Evolutionary conservation across 352 stramenopile species (phyloP).

Genomic region (Phytopythium vexans): DNA sequence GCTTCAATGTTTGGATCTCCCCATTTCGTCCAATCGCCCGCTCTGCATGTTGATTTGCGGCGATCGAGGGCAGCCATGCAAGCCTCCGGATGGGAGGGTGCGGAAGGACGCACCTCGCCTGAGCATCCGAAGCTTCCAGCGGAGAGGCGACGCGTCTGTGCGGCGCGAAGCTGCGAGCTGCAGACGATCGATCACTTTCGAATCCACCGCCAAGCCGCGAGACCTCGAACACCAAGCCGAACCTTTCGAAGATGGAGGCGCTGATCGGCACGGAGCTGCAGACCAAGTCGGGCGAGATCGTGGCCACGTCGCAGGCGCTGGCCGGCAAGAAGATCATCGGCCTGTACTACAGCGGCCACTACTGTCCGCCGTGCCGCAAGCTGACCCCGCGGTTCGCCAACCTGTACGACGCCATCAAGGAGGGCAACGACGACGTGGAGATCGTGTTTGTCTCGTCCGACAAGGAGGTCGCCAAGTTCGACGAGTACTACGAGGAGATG

Average conservation of each 20-base stretch:
- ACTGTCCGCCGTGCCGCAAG: conserved; percentile 88
- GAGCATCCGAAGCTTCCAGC: no score
- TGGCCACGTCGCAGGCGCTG: conserved; percentile 59
- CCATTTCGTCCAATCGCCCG: no score
- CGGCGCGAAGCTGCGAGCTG: no score
- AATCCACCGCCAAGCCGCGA: conserved; percentile 6
- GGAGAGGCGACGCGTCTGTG: no score
- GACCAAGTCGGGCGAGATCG: conserved; percentile 55
- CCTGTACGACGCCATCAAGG: conserved; percentile 76
- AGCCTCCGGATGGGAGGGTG: no score
- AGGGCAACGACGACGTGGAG: conserved; percentile 79
- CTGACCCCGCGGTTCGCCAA: conserved; percentile 92
- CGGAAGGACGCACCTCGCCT: no score
- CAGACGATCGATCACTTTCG: conserved; percentile 7
- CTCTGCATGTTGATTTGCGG: no score
- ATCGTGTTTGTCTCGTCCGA: conserved; percentile 96
- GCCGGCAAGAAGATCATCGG: conserved; percentile 77
- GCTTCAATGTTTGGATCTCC: no score
- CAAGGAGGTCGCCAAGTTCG: conserved; percentile 86
- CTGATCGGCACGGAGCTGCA: conserved; percentile 65
- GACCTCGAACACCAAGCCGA: conserved; percentile 7
- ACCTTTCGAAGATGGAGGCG: conserved; percentile 42
- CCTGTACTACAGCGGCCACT: conserved; percentile 83
- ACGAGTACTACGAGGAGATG: conserved; percentile 93
- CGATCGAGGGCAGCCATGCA: no score